phyloP scores from a whole-genome alignment of 2,329 filamentous ascomycete genomes.

The Botrytis fabae region DNA sequence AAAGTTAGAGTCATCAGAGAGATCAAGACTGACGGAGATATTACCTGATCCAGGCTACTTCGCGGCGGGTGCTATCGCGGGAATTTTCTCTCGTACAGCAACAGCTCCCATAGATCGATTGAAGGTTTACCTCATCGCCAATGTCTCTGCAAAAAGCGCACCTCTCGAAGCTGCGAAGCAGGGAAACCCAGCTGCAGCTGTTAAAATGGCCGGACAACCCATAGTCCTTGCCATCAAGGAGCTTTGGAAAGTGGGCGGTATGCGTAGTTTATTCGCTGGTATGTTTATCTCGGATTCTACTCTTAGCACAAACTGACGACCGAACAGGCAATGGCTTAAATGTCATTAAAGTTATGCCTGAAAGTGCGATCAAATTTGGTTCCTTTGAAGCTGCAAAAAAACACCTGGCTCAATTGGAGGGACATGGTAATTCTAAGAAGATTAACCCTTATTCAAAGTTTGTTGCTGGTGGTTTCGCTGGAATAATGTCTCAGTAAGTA shows the following conservation, averaged over 20 bases:
- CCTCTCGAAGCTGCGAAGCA: slow-evolving; percentile 67
- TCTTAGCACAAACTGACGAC: slow-evolving; percentile 24
- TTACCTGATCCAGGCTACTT: slow-evolving; percentile 92
- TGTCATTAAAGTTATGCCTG: slow-evolving; percentile 96
- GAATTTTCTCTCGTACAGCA: slow-evolving; percentile 90
- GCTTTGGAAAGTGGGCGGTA: slow-evolving; percentile 81
- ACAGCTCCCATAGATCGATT: slow-evolving; percentile 95
- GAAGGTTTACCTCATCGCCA: slow-evolving; percentile 96
- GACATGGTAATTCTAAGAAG: slow-evolving; percentile 75
- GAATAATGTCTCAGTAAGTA: slow-evolving; percentile 86
- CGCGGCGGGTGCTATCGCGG: slow-evolving; percentile 89
- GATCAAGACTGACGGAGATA: slow-evolving; percentile 39
- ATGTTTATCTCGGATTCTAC: slow-evolving; percentile 39
- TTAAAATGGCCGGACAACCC: slow-evolving; percentile 66
- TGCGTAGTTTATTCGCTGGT: slow-evolving; percentile 93
- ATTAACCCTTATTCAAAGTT: slow-evolving; percentile 89
- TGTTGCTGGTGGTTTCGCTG: slow-evolving; percentile 83
- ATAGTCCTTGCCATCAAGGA: slow-evolving; percentile 73
- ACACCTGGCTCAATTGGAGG: slow-evolving; percentile 80
- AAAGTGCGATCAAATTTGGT: slow-evolving; percentile 97
- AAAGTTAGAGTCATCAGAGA: slow-evolving; percentile 27
- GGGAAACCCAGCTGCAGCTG: slow-evolving; percentile 64
- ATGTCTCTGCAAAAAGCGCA: slow-evolving; percentile 64
- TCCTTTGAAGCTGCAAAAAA: slow-evolving; percentile 96
- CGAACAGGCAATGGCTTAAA: slow-evolving; percentile 86